These are phyloP conservation scores for Coffea humblotiana DNA, from an alignment of 305 asterid species.

Conservation along the genomic window DNA sequence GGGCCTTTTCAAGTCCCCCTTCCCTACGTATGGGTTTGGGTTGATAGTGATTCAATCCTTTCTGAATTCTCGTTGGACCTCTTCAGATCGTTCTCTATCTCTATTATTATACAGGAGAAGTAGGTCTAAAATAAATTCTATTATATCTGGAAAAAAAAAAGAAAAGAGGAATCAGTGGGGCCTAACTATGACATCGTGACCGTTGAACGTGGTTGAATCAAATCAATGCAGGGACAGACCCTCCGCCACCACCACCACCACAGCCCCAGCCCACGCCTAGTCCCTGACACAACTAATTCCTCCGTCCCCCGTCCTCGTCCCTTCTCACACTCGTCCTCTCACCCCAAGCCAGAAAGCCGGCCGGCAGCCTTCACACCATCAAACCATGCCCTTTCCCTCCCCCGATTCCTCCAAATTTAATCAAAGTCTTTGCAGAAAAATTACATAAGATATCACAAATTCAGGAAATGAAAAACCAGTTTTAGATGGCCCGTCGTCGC, in stretches of 20 bases:
- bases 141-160: too few relatives aligned
- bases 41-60: too few relatives aligned
- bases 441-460: not conserved
- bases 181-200: not conserved
- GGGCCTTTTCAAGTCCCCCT: too few relatives aligned
- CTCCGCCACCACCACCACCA: too few relatives aligned
- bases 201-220: conserved; percentile 11
- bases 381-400: not conserved
- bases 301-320: not conserved
- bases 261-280: too few relatives aligned
- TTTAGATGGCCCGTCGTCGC: conserved; percentile 29
- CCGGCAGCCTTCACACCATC: not conserved
- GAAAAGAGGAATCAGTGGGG: not conserved
- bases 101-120: too few relatives aligned
- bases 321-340: not conserved
- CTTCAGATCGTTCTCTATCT: too few relatives aligned
- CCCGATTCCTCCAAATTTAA: conserved; percentile 4
- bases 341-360: conserved; percentile 1
- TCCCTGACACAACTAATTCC: not conserved
- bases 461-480: conserved; percentile 14
- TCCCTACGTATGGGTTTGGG: too few relatives aligned
- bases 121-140: too few relatives aligned
- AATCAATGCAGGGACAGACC: not conserved
- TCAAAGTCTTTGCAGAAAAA: not conserved
- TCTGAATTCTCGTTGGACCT: too few relatives aligned